A percentile compares a stretch with the other conserved stretches of the same genome.
Evolutionary conservation across 768 basidiomycete genomes (phyloP).

Genomic region (Cystobasidium onofrii): DNA sequence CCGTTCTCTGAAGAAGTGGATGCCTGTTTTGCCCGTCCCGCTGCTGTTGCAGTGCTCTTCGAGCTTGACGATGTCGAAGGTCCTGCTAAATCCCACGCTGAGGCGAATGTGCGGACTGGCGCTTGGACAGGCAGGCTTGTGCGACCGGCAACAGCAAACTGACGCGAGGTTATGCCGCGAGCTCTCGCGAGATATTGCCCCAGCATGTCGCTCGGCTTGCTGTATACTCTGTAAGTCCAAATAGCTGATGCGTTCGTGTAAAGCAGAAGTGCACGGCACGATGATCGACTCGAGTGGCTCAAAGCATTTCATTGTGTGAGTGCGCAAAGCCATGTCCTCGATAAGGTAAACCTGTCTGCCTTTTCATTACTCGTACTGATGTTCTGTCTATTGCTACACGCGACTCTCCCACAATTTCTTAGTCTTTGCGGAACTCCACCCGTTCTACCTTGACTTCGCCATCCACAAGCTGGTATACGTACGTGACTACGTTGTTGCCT

Average conservation of each 20-base stretch:
- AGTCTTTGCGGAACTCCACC: constrained; percentile 38
- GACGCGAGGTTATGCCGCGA: background rate
- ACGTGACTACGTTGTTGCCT: constrained; percentile 91
- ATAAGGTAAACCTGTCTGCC: no score
- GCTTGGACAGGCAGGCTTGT: background rate
- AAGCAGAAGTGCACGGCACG: background rate
- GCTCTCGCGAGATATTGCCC: background rate
- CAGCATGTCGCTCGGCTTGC: background rate
- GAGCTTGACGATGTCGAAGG: background rate
- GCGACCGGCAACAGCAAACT: background rate
- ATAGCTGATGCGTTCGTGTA: background rate
- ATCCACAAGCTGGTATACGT: constrained; percentile 67
- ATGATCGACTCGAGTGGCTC: background rate
- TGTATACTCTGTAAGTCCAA: background rate
- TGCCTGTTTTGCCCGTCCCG: background rate
- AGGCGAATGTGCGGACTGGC: background rate
- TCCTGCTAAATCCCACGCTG: constrained; percentile 18
- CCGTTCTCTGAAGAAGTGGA: background rate
- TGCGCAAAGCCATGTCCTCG: no score
- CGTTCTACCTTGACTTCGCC: constrained; percentile 47
- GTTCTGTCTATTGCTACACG: background rate
- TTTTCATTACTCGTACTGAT: background rate
- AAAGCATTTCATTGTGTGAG: no score
- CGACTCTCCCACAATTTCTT: background rate
- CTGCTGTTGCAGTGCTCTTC: background rate